Conservation (phyloP, 805 yeast species). For the Diddensiella transvaalensis region DNA sequence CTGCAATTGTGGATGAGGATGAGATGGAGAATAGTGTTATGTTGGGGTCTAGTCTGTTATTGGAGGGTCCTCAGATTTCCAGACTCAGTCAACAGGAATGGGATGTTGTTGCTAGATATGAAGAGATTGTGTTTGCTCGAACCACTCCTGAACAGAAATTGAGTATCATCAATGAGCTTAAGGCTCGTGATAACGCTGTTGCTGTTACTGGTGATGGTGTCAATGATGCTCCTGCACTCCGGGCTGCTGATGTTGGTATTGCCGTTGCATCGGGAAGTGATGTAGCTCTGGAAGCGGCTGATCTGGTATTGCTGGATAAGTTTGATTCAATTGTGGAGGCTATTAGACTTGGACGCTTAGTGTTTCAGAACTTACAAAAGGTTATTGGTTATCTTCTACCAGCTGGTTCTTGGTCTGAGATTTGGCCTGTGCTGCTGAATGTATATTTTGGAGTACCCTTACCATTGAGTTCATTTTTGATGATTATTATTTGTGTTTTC, state of each 20-base stretch:
- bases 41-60: constrained; percentile 8
- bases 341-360: constrained; percentile 79
- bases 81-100: constrained; percentile 37
- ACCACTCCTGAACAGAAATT: constrained; percentile 51
- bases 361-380: constrained; percentile 47
- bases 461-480: constrained; percentile 45
- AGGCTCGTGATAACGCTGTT: constrained; percentile 81
- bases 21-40: constrained; percentile 4
- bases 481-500: constrained; percentile 49
- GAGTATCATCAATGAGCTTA: constrained; percentile 46
- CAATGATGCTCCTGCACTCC: constrained; percentile 97
- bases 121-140: constrained; percentile 41
- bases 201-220: constrained; percentile 99
- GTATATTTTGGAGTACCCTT: constrained; percentile 50
- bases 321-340: constrained; percentile 84
- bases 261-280: constrained; percentile 46
- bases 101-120: constrained; percentile 38
- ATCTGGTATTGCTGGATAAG: constrained; percentile 22
- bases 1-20: constrained; percentile 4
- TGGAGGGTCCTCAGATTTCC: constrained; percentile 15
- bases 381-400: constrained; percentile 45
- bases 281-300: constrained; percentile 24
- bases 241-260: constrained; percentile 93
- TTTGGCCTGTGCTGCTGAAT: constrained; percentile 49
- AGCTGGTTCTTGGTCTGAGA: constrained; percentile 50